phyloP scores from a whole-genome alignment of 768 basidiomycete genomes.

The Sistotremastrum suecicum region DNA sequence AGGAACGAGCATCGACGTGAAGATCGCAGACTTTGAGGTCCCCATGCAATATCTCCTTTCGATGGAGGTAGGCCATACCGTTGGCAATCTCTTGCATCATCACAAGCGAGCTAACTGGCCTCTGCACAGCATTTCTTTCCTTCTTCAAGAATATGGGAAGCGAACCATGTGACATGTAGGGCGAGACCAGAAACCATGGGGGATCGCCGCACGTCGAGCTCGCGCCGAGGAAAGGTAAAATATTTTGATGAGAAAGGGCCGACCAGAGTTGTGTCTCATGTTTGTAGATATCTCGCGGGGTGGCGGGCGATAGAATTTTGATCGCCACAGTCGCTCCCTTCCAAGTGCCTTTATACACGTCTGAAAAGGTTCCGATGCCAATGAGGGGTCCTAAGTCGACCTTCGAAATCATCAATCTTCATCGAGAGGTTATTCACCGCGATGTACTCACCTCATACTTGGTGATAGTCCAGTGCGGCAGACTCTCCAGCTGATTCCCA shows the following conservation, averaged over 20 bases:
- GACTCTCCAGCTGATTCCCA: slow-evolving; percentile 18
- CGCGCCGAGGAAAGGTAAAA: slow-evolving; percentile 65
- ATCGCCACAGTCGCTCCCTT: slow-evolving; percentile 48
- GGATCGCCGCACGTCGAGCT: slow-evolving; percentile 54
- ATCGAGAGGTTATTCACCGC: neutral
- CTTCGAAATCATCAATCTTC: slow-evolving; percentile 38
- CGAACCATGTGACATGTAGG: slow-evolving; percentile 53
- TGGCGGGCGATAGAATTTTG: slow-evolving; percentile 53
- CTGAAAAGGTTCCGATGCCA: slow-evolving; percentile 61
- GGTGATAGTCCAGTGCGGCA: slow-evolving; percentile 72
- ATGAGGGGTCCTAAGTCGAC: slow-evolving; percentile 57
- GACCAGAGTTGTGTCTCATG: slow-evolving; percentile 66
- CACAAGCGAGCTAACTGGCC: slow-evolving; percentile 34
- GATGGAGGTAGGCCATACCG: slow-evolving; percentile 75
- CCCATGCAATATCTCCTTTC: slow-evolving; percentile 55
- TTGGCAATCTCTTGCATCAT: slow-evolving; percentile 63
- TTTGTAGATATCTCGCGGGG: slow-evolving; percentile 50
- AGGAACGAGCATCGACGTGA: neutral
- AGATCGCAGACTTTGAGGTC: slow-evolving; percentile 51
- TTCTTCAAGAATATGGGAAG: slow-evolving; percentile 42
- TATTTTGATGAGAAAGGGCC: slow-evolving; percentile 48
- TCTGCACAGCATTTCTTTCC: slow-evolving; percentile 7
- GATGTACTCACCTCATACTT: slow-evolving; percentile 19
- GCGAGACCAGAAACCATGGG: slow-evolving; percentile 71
- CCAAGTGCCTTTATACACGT: slow-evolving; percentile 71